These are phyloP conservation scores for Diplodia scrobiculata DNA, from an alignment of 2,329 filamentous ascomycete species.

Conservation along the genomic window DNA sequence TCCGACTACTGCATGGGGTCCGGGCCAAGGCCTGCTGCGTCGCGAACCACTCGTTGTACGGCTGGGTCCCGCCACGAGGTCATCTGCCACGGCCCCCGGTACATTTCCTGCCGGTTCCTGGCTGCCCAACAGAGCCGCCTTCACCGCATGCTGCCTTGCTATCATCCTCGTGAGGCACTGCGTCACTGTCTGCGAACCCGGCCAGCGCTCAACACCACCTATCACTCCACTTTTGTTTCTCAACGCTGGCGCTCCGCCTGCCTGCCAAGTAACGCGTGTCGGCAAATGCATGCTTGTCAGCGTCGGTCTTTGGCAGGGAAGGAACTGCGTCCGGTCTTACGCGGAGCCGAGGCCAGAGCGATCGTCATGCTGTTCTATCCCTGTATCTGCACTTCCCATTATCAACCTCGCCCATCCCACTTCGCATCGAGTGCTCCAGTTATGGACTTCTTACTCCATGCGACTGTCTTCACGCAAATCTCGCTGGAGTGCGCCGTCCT, in stretches of 20 bases:
- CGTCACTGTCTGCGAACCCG: background rate
- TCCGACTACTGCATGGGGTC: background rate
- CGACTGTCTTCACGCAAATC: background rate
- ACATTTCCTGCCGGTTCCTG: background rate
- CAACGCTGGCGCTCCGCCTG: background rate
- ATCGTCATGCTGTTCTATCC: constrained; percentile 3
- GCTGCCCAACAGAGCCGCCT: background rate
- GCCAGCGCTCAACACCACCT: background rate
- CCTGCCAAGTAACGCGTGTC: background rate
- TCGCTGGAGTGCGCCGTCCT: background rate
- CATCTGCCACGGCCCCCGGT: constrained; percentile 1
- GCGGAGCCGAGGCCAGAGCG: background rate
- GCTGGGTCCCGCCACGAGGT: background rate
- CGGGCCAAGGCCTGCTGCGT: background rate
- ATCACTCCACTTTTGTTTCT: background rate
- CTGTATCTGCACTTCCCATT: constrained; percentile 1
- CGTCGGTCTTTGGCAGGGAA: constrained; percentile 9
- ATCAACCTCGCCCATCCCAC: constrained; percentile 4
- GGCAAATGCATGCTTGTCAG: background rate
- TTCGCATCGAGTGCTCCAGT: background rate
- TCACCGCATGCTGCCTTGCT: background rate
- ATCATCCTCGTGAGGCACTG: background rate
- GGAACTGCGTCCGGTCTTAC: background rate
- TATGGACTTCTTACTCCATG: constrained; percentile 12
- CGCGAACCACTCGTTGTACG: constrained; percentile 1